Base-by-base conservation (phyloP, 2,329 filamentous ascomycete genomes). In the Penicillium sp. region DNA sequence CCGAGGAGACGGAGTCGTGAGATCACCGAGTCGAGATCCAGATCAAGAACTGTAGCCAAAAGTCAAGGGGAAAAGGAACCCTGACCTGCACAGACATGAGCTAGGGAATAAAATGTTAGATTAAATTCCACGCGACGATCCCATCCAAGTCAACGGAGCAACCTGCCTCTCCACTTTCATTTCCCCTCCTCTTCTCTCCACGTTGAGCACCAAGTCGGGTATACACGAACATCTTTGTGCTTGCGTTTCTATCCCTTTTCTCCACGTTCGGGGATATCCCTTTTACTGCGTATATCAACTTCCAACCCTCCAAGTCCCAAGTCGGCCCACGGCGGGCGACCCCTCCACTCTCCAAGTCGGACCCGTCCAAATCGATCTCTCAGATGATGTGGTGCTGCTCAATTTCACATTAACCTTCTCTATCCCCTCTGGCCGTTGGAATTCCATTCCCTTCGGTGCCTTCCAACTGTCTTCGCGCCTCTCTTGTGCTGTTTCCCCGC, bases 401-500 rank as follows among this genome's bases (percentile, higher is more conserved):
- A 56, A 41, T 24, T 29, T 49, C 41, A 47, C 51, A 42, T 38
- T 61, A 57, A 52, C 39, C 14, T 42, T 58, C 58, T 55, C 50
- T 41, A 44, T 52, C 44, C 34, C 34, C 36, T 43, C 42, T 42
- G 41, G 37, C 49, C 48, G 41, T 47, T 51, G 41, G 32, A 28
- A 40, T 52, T 40, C 13, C 11, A 29, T 29, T 26, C 23, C 36
- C 28, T 26, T 26, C 24, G n/a, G n/a, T 40, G 43, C 46, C 29
- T 34, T 40, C 34, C 46, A 45, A 34, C 41, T 55, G 47, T 54
- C 54, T 52, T 58, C 57, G 60, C 60, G 58, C 56, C 58, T 56
- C 58, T 56, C 57, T 55, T 57, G 56, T 53, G 54, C 54, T 55
- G 46, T 55, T 53, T 53, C 60, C 59, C 52, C 58, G 54, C 54